Evolutionary conservation across 2,329 filamentous ascomycete species (phyloP), one percentile per base, ranked within the genome.

Genomic region (Nothophoma quercina): DNA sequence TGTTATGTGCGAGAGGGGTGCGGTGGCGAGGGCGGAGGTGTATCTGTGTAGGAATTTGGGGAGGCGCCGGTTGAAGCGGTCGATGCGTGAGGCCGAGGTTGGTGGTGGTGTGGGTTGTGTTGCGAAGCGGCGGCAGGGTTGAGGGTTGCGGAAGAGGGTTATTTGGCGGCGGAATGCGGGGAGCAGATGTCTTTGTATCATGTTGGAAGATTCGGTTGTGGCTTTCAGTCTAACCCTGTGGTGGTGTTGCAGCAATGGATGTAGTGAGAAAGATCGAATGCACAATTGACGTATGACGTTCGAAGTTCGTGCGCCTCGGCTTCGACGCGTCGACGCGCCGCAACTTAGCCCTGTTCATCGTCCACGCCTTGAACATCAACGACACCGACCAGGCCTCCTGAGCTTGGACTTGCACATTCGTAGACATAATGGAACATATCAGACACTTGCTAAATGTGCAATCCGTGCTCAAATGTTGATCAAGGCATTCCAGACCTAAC

Each of bases 1-100:
- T 1, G 88, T 85, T 33, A 96, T 81, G 75, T 97, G 91, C 1
- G 90, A 90, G 35, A 92, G 75, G 0, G 95, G 95, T 1, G 92
- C 92, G 48, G 83, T 81, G 51, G 87, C 85, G 3, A 99, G 84
- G 0, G 86, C 85, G 1, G 78, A 75, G 0, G 90, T 87, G 77
- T 92, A 90, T 44, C 79, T 81, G 51, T 85, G 88, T 10, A 96
- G 81, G 55, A 86, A 87, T 4, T 69, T 77, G 2, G 91, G 91
- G 30, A 80, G 73, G 38, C 77, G 74, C 7, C 69, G 62, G 38
- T 74, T 73, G 60, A 74, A 64, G 58, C 70, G 71, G 23, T 64
- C 62, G 35, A 73, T 68, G 42, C 69, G 71, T 15, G 68, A 64
- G 51, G 69, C 66, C 6, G 69, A 61, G 5, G 59, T 51, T 38